phyloP scores from a whole-genome alignment of 2,329 filamentous ascomycete genomes.

The Penicillium sp. region DNA sequence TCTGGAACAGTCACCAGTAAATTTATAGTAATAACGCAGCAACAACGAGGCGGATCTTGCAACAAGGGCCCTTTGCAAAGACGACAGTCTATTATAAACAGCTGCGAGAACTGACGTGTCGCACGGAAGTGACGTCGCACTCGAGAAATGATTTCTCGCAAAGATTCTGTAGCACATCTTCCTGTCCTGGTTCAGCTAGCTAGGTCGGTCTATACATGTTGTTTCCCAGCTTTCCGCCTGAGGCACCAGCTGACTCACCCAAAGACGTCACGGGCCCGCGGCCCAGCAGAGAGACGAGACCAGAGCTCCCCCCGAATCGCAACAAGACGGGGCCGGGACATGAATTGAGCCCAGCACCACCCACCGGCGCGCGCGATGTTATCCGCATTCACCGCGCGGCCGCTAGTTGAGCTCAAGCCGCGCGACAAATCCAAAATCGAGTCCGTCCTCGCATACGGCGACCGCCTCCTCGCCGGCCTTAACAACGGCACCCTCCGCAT shows the following conservation, averaged over 20 bases:
- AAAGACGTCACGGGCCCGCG: conserved; percentile 8
- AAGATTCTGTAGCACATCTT: no score
- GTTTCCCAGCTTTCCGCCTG: not conserved
- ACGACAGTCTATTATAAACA: no score
- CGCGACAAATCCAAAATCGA: conserved; percentile 98
- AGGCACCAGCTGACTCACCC: conserved; percentile 12
- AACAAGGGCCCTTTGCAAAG: no score
- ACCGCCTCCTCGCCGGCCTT: conserved; percentile 87
- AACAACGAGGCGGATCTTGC: no score
- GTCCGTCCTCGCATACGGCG: conserved; percentile 89
- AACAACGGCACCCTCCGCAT: conserved; percentile 86
- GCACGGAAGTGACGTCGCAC: no score
- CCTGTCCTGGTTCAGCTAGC: no score
- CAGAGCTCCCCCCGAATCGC: conserved; percentile 8
- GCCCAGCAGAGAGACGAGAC: conserved; percentile 15
- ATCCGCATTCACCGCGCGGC: conserved; percentile 93
- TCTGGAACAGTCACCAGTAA: no score
- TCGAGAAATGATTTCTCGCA: no score
- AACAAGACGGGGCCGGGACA: conserved; percentile 12
- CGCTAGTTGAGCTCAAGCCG: conserved; percentile 94
- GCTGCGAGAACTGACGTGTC: no score
- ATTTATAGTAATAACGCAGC: no score
- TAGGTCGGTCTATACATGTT: no score
- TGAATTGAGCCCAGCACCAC: conserved; percentile 17
- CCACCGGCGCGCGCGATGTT: conserved; percentile 65